Conservation (phyloP, 176 grass and related monocot species). For the barley (Hordeum vulgare) region DNA sequence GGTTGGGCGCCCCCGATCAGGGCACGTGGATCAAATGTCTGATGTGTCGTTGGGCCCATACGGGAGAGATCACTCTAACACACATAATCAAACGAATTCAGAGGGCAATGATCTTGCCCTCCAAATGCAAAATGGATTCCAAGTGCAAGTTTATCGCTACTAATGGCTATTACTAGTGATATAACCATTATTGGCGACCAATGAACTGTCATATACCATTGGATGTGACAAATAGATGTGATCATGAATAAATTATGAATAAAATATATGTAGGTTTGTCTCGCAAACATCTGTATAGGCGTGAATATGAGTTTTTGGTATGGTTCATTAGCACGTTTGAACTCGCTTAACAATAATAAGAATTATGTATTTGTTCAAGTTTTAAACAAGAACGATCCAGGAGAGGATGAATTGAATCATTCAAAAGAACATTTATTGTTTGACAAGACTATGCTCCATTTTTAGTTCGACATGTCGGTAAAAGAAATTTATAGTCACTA, state of each 20-base stretch:
- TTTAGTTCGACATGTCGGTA: neutral
- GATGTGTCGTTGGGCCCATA: no score
- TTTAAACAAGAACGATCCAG: no score
- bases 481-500: neutral
- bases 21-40: no score
- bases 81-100: neutral
- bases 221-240: neutral
- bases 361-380: no score
- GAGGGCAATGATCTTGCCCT: neutral
- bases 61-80: no score
- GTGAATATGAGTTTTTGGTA: neutral
- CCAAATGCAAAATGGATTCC: constrained; percentile 12
- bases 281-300: neutral
- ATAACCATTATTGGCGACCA: neutral
- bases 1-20: no score
- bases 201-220: neutral
- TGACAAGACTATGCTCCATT: neutral
- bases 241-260: neutral
- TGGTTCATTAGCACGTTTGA: neutral
- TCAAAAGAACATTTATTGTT: neutral
- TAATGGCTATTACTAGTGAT: neutral
- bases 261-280: neutral
- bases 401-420: neutral
- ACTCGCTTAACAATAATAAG: neutral
- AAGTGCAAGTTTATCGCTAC: neutral